Evolutionary conservation across 305 asterid genomes (phyloP).

Genomic region (Fraxinus albicans): DNA sequence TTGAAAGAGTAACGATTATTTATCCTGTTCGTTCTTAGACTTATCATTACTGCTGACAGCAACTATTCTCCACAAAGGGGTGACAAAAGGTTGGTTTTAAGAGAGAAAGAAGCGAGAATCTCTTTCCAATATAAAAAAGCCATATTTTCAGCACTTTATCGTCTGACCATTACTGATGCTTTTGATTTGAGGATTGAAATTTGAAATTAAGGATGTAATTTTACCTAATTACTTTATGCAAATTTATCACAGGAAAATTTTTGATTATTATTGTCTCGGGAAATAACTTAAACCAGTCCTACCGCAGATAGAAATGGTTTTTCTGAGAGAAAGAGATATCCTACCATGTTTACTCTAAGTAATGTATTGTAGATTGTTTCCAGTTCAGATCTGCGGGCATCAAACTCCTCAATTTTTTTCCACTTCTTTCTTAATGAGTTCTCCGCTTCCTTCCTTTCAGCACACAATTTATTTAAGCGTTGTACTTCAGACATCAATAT

Average conservation of each 20-base stretch:
- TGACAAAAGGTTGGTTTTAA: not conserved
- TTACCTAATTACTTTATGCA: not conserved
- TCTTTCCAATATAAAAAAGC: not conserved
- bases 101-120: not conserved
- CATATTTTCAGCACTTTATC: not conserved
- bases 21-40: not conserved
- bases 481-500: constrained; percentile 76
- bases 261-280: not conserved
- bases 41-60: not conserved
- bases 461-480: constrained; percentile 82
- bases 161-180: not conserved
- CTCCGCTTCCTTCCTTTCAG: constrained; percentile 96
- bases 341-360: constrained; percentile 84
- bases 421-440: constrained; percentile 85
- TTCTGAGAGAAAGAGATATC: constrained; percentile 21
- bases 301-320: not conserved
- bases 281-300: not conserved
- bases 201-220: not conserved
- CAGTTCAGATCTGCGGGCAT: constrained; percentile 91
- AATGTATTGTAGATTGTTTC: constrained; percentile 78
- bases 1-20: not conserved
- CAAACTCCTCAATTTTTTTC: constrained; percentile 95
- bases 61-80: not conserved
- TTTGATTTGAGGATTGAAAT: not conserved
- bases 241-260: not conserved